Conservation (phyloP, 2,329 filamentous ascomycete species). For the Bipolaris oryzae region DNA sequence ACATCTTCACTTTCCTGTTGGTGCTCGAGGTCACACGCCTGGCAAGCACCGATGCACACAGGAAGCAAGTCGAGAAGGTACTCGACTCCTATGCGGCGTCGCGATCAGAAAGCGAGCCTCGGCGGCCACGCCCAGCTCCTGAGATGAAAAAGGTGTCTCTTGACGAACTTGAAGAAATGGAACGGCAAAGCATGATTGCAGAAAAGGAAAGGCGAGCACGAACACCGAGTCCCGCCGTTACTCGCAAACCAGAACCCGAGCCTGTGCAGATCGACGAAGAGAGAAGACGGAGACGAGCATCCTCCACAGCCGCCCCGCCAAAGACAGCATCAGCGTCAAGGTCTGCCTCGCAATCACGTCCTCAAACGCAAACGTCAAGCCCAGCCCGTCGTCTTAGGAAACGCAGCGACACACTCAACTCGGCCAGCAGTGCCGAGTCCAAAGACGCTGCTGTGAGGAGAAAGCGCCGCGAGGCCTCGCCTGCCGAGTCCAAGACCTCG, state of each 20-base stretch:
- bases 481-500: conserved; percentile 14
- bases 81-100: conserved; percentile 27
- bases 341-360: conserved; percentile 1
- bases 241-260: conserved; percentile 5
- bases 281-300: conserved; percentile 8
- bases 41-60: conserved; percentile 29
- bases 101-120: not conserved
- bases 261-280: conserved; percentile 4
- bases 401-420: conserved; percentile 31
- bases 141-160: conserved; percentile 3
- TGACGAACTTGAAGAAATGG: conserved; percentile 12
- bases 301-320: conserved; percentile 1
- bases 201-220: conserved; percentile 4
- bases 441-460: conserved; percentile 10
- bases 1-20: conserved; percentile 27
- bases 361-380: conserved; percentile 6
- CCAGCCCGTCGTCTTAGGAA: conserved; percentile 25
- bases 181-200: conserved; percentile 1
- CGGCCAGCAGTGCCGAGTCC: conserved; percentile 19
- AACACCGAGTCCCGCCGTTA: conserved; percentile 14
- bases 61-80: conserved; percentile 31
- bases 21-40: conserved; percentile 31
- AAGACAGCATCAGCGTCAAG: not conserved
- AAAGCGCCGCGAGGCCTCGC: conserved; percentile 16
- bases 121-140: not conserved